Conservation (phyloP, 192 early-diverging fungal genomes). For the Podila epigama region DNA sequence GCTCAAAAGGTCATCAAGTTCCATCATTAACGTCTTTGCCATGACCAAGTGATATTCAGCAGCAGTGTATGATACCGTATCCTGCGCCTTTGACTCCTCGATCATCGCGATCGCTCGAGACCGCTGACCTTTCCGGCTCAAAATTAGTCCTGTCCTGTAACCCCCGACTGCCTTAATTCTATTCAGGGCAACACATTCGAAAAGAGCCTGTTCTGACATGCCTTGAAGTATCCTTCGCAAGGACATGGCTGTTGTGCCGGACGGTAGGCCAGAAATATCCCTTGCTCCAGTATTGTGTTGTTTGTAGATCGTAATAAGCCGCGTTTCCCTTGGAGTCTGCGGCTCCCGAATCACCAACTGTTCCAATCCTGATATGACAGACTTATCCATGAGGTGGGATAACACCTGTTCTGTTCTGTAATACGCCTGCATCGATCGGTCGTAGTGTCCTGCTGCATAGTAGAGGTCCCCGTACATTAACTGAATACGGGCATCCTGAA, state of each 20-base stretch:
- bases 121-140: slow-evolving; percentile 10
- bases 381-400: slow-evolving; percentile 58
- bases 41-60: slow-evolving; percentile 27
- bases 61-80: slow-evolving; percentile 5
- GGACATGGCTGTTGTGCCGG: too few species aligned
- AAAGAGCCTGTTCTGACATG: slow-evolving; percentile 8
- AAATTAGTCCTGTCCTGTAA: slow-evolving; percentile 24
- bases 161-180: slow-evolving; percentile 34
- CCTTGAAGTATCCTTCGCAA: too few species aligned
- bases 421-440: slow-evolving; percentile 60
- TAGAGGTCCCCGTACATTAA: slow-evolving; percentile 60
- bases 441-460: slow-evolving; percentile 42
- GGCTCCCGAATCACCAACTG: slow-evolving; percentile 49
- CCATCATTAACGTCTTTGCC: slow-evolving; percentile 26
- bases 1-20: slow-evolving; percentile 32
- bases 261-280: too few species aligned
- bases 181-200: slow-evolving; percentile 29
- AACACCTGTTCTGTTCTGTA: slow-evolving; percentile 55
- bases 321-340: slow-evolving; percentile 61
- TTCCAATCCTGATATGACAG: slow-evolving; percentile 62
- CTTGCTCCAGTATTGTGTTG: not conserved
- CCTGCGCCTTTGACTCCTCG: slow-evolving; percentile 22
- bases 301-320: slow-evolving; percentile 8
- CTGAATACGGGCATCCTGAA: slow-evolving; percentile 44
- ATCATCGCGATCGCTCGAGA: slow-evolving; percentile 4